Evolutionary conservation across 768 basidiomycete genomes (phyloP).

Genomic region (Suillus hirtellus): DNA sequence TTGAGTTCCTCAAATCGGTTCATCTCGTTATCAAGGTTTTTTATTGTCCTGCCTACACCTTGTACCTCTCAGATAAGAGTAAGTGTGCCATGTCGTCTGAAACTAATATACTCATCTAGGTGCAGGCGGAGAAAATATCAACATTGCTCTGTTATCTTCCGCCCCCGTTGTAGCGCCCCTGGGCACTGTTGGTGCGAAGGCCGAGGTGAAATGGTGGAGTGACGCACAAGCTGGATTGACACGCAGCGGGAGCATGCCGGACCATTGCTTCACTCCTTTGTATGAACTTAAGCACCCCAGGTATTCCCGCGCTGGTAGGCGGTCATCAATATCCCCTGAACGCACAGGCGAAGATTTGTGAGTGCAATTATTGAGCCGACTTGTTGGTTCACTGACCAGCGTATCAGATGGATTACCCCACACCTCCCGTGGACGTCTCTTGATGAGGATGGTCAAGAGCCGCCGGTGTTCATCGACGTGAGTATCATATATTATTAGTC

Average conservation of each 20-base stretch:
- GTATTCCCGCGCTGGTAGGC: background rate
- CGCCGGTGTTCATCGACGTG: too few species aligned
- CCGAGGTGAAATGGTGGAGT: conserved; percentile 1
- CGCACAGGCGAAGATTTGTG: conserved; percentile 6
- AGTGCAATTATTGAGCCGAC: background rate
- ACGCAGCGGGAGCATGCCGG: background rate
- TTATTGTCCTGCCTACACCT: conserved; percentile 1
- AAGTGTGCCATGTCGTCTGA: background rate
- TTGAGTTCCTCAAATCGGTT: background rate
- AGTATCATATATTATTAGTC: too few species aligned
- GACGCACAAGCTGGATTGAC: background rate
- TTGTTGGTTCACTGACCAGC: too few species aligned
- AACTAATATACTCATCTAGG: background rate
- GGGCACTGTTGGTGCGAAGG: background rate
- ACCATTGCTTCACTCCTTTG: conserved; percentile 6
- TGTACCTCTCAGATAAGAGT: conserved; percentile 8
- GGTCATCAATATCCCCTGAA: background rate
- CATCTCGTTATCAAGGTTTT: conserved; percentile 2
- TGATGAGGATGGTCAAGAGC: too few species aligned
- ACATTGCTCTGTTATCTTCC: background rate
- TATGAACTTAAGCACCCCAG: background rate
- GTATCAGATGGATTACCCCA: too few species aligned
- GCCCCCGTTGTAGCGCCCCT: background rate
- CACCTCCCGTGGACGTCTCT: too few species aligned
- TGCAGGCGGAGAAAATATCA: conserved; percentile 6